These are phyloP conservation scores for Echria macrotheca DNA, from an alignment of 495 filamentous ascomycete genomes.

Conservation along the genomic window DNA sequence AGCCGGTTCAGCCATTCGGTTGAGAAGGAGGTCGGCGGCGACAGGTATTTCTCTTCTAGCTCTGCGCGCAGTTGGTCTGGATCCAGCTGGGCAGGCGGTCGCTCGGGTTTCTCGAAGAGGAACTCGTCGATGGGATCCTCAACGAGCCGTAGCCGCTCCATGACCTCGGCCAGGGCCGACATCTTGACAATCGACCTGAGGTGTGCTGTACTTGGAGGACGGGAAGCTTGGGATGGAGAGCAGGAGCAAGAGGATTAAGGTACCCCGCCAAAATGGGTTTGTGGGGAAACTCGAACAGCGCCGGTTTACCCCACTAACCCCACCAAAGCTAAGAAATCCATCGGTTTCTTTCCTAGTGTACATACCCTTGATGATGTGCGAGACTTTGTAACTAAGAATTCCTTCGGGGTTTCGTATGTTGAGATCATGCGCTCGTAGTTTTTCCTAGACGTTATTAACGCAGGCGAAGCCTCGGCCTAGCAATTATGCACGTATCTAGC, in stretches of 20 bases:
- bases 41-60: constrained; percentile 72
- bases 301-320: too few relatives aligned
- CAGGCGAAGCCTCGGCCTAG: too few relatives aligned
- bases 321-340: too few relatives aligned
- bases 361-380: too few relatives aligned
- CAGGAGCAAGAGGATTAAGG: too few relatives aligned
- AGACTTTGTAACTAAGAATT: too few relatives aligned
- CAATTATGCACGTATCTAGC: too few relatives aligned
- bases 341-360: too few relatives aligned
- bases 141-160: constrained; percentile 34
- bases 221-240: not conserved
- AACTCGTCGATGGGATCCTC: constrained; percentile 51
- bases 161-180: constrained; percentile 36
- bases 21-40: constrained; percentile 71
- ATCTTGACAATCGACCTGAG: constrained; percentile 19
- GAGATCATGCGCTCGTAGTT: too few relatives aligned
- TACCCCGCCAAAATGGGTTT: constrained; percentile 19
- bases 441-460: too few relatives aligned
- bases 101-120: constrained; percentile 48
- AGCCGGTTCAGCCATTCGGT: constrained; percentile 78
- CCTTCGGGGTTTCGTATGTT: too few relatives aligned
- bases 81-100: constrained; percentile 52
- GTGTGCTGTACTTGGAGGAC: not conserved
- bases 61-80: constrained; percentile 56
- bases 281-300: constrained; percentile 14